Percentiles rank a stretch among this genome's conserved stretches.
Conservation (phyloP, 495 filamentous ascomycete species). For the Halenospora varia region DNA sequence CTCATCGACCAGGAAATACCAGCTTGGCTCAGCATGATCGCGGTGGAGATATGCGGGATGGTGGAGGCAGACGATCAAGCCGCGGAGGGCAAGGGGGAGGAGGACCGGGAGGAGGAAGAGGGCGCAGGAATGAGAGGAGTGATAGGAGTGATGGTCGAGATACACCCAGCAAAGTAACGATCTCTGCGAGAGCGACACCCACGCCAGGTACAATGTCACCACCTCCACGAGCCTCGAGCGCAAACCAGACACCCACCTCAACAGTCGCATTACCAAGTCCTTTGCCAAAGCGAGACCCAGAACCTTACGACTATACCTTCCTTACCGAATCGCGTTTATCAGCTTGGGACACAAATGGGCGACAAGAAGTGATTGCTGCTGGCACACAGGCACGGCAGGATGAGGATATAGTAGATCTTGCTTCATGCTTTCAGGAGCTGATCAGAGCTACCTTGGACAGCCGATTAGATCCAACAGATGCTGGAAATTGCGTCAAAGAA, state of each 20-base stretch:
- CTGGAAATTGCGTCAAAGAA: conserved; percentile 68
- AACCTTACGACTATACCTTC: conserved; percentile 40
- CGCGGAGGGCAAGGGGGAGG: conserved; percentile 20
- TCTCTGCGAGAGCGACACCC: conserved; percentile 16
- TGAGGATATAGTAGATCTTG: conserved; percentile 61
- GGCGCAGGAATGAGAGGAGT: conserved; percentile 19
- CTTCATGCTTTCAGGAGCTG: conserved; percentile 80
- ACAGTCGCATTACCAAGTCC: conserved; percentile 9
- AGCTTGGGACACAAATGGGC: conserved; percentile 42
- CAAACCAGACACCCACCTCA: conserved; percentile 28
- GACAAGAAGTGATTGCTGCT: conserved; percentile 46
- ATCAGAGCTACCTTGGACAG: conserved; percentile 66
- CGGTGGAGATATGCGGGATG: conserved; percentile 14
- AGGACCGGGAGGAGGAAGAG: conserved; percentile 19
- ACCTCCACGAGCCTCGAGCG: conserved; percentile 39
- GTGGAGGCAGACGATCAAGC: conserved; percentile 20
- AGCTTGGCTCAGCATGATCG: conserved; percentile 44
- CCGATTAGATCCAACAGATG: conserved; percentile 60
- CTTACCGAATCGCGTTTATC: conserved; percentile 43
- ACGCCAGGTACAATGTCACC: conserved; percentile 30
- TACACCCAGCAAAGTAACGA: conserved; percentile 16
- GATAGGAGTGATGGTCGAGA: conserved; percentile 20
- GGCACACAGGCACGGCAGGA: conserved; percentile 54
- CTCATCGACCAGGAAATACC: conserved; percentile 47
- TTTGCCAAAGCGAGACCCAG: conserved; percentile 9